Conservation (phyloP, 2,329 filamentous ascomycete species). For the Cladosporium halotolerans region DNA sequence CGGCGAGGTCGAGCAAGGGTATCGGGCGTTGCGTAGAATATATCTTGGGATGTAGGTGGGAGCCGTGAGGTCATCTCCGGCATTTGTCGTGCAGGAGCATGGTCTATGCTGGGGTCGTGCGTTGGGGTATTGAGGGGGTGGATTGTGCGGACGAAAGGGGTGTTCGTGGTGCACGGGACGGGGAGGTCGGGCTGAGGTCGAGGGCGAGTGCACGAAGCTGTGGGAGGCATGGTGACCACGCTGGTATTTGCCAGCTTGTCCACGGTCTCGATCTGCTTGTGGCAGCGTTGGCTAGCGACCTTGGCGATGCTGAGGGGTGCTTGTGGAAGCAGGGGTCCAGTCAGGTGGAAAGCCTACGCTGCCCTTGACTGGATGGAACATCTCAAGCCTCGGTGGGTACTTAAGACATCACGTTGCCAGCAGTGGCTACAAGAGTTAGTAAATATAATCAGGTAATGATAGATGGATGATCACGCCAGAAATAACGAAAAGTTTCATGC, state of each 20-base stretch:
- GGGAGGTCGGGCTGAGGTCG: neutral
- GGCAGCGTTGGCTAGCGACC: neutral
- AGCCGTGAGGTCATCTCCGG: neutral
- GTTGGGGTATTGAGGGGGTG: neutral
- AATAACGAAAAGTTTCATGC: neutral
- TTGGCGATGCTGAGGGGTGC: neutral
- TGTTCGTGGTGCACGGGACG: neutral
- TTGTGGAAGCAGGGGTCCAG: neutral
- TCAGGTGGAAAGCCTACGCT: neutral
- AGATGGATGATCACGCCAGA: neutral
- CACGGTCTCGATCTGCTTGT: neutral
- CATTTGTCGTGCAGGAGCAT: neutral
- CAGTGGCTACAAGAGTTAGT: conserved; percentile 7
- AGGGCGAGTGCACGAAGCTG: neutral
- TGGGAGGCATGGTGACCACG: neutral
- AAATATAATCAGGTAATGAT: conserved; percentile 4
- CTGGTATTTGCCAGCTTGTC: neutral
- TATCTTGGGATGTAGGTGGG: neutral
- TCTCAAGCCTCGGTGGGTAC: neutral
- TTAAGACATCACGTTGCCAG: conserved; percentile 9
- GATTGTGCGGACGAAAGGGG: neutral
- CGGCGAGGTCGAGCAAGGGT: neutral
- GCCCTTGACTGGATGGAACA: neutral
- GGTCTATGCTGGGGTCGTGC: neutral
- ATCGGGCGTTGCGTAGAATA: neutral